Percentiles rank a stretch among this genome's conserved stretches.
phyloP scores from a whole-genome alignment of 2,329 filamentous ascomycete species.

The Coniella vitis region DNA sequence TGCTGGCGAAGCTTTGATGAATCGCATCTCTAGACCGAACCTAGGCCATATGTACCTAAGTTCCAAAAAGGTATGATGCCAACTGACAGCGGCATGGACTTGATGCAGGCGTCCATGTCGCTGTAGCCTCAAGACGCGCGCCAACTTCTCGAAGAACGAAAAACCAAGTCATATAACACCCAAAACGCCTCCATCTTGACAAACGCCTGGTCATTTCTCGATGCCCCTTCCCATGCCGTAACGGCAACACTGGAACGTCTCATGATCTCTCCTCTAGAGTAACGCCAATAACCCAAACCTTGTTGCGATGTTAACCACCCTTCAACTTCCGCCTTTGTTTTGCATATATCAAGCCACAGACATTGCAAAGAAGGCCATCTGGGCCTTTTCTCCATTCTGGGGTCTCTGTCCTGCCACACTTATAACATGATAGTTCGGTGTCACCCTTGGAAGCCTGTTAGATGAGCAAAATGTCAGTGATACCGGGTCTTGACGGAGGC shows the following conservation, averaged over 20 bases:
- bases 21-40: no score
- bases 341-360: conserved; percentile 15
- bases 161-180: background rate
- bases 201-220: no score
- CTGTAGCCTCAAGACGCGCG: no score
- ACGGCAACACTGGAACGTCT: no score
- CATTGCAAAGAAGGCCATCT: conserved; percentile 15
- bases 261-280: no score
- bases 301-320: background rate
- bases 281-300: no score
- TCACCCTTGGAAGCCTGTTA: background rate
- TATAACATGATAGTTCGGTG: conserved; percentile 6
- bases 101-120: no score
- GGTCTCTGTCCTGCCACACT: conserved; percentile 15
- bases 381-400: conserved; percentile 17
- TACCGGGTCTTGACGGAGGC: no score
- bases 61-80: no score
- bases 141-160: background rate
- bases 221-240: no score
- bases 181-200: background rate
- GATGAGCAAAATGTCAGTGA: background rate
- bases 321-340: conserved; percentile 12
- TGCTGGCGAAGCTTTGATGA: background rate
- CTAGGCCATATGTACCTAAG: no score
- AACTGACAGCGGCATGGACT: no score